These are phyloP conservation scores for Catharanthus roseus DNA, from an alignment of 257 asterid genomes.

Conservation along the genomic window DNA sequence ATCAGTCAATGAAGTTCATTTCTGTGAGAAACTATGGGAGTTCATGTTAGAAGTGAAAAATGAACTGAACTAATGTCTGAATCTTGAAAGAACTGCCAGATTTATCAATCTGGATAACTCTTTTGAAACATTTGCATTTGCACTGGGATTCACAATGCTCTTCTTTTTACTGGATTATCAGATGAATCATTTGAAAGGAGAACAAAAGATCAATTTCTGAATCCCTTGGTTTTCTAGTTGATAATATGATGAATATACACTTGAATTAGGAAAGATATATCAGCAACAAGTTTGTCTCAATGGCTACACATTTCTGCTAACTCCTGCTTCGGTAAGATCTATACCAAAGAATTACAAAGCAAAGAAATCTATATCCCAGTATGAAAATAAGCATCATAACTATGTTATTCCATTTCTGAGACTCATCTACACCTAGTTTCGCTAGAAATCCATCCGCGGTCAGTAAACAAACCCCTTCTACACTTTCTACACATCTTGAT, in stretches of 20 bases:
- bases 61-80: too few species aligned
- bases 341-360: constrained; percentile 47
- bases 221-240: not conserved
- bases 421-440: constrained; percentile 48
- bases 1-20: not conserved
- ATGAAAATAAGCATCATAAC: constrained; percentile 48
- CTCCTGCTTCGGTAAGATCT: constrained; percentile 36
- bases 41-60: not conserved
- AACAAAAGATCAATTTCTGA: not conserved
- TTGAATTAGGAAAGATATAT: not conserved
- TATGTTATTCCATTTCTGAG: constrained; percentile 59
- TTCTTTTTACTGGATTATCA: not conserved
- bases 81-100: too few species aligned
- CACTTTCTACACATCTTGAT: constrained; percentile 43
- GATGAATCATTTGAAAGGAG: not conserved
- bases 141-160: not conserved
- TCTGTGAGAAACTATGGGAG: not conserved
- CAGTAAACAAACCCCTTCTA: constrained; percentile 42
- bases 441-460: constrained; percentile 46
- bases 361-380: constrained; percentile 48
- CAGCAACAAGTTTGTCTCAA: not conserved
- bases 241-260: not conserved
- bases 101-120: not conserved
- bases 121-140: not conserved
- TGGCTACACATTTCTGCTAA: constrained; percentile 1